A percentile compares a stretch with the other conserved stretches of the same genome.
These are phyloP conservation scores for Metschnikowia bowlesiae DNA, from an alignment of 805 yeast species.

Conservation along the genomic window DNA sequence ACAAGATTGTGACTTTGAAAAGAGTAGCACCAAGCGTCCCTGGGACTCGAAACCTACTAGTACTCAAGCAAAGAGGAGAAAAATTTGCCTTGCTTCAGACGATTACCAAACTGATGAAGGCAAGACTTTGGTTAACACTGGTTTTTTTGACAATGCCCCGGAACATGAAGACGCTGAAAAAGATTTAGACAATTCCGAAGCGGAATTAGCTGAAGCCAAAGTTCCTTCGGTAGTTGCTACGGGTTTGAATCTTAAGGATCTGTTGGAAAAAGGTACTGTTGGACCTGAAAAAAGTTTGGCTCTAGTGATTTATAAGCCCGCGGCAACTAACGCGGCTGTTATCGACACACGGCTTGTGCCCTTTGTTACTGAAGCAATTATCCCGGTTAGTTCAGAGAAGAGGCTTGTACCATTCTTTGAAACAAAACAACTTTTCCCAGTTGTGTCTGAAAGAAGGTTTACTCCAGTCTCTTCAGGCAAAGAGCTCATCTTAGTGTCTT, in stretches of 20 bases:
- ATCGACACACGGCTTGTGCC: too few species aligned
- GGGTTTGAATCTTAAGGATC: too few species aligned
- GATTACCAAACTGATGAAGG: not conserved
- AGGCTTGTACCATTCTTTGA: too few species aligned
- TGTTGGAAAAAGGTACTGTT: not conserved
- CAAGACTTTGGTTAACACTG: not conserved
- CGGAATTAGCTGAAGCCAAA: not conserved
- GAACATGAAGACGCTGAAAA: not conserved
- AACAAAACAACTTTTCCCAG: too few species aligned
- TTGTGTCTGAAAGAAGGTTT: too few species aligned
- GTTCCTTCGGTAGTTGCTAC: too few species aligned
- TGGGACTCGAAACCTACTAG: not conserved
- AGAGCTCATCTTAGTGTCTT: too few species aligned
- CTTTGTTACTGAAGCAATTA: too few species aligned
- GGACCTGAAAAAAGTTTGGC: not conserved
- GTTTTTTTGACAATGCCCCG: not conserved
- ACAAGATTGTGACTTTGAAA: not conserved
- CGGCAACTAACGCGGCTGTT: not conserved
- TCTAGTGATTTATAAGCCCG: not conserved
- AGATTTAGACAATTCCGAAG: not conserved
- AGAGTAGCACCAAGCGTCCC: not conserved
- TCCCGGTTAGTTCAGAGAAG: too few species aligned
- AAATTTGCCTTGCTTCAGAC: not conserved
- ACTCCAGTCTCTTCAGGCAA: too few species aligned
- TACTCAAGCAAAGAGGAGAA: not conserved